Base-by-base conservation (phyloP, 192 early-diverging fungal genomes). In the Gonapodya prolifera region DNA sequence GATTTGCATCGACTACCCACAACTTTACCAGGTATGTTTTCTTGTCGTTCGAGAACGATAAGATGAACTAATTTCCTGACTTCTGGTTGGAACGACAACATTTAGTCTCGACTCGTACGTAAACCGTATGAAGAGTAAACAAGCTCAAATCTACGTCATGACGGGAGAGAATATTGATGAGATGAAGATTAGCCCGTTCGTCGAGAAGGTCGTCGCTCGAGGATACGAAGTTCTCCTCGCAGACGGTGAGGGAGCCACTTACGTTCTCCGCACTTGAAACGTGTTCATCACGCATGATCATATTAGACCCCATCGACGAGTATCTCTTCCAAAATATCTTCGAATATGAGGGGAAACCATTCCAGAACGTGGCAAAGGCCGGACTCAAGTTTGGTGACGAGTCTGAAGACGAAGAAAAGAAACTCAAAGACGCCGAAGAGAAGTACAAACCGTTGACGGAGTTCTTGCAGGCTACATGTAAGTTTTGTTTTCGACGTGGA, bases 171-270 rank as follows among this genome's bases (percentile, higher is more conserved):
- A 82, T 70, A 82, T 92, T 16, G 84, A 91, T 31, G 86, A 92
- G 75, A 88, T 93, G 61, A 80, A 88, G 77, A 87, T 90, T 71
- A 94, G 92, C 35, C 98, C 98, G 23, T 94, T 96, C 83, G 88
- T 95, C 34, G 98, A 97, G 83, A 89, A 91, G 30, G 87, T 98
- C 18, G 80, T 96, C 77, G 91, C 92, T 29, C 91, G 94, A 75
- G 94, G 93, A 32, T 92, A 92, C 81, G 94, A 98, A 80, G 95
- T 98, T 29, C 85, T 97, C 73, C 92, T 92, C n/a, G n/a, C n/a
- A n/a, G n/a, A 81, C 86, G 94, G 85, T 85, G 84, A 71, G 91
- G 92, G 45, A 83, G 89, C 34, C 92, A 94, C 77, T 92, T 94
- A 83, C 91, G 90, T 83, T 83, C 92, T 75, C 83, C 92, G 82